phyloP scores from a whole-genome alignment of 2,329 filamentous ascomycete genomes.

The Alternaria alternata region DNA sequence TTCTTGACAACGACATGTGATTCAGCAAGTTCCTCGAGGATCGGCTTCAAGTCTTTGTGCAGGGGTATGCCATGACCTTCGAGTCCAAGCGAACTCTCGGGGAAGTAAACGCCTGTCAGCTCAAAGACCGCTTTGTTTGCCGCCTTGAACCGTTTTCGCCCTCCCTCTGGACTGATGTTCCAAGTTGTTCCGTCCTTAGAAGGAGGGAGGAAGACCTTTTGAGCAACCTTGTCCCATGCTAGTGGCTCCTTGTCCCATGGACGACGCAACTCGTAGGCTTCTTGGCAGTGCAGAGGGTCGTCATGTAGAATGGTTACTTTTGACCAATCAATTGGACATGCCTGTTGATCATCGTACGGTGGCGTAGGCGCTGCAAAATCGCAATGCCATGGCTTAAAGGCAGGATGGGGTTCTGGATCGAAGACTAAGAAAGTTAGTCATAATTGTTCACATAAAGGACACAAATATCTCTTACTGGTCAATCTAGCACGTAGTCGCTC shows the following conservation, averaged over 20 bases:
- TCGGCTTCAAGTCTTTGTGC: neutral
- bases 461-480: neutral
- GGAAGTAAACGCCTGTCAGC: constrained; percentile 22
- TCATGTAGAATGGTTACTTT: neutral
- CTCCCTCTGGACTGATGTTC: constrained; percentile 10
- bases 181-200: neutral
- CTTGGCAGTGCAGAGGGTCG: neutral
- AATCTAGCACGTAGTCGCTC: neutral
- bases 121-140: constrained; percentile 17
- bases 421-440: neutral
- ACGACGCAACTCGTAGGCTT: neutral
- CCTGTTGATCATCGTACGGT: neutral
- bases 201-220: neutral
- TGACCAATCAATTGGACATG: neutral
- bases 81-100: constrained; percentile 7
- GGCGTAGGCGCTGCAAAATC: neutral
- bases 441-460: neutral
- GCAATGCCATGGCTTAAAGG: neutral
- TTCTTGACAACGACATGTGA: neutral
- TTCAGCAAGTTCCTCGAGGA: neutral
- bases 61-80: constrained; percentile 3
- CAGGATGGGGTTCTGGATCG: neutral
- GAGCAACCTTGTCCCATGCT: neutral
- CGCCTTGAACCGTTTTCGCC: constrained; percentile 20
- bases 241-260: neutral